Conservation (phyloP, 331 rosid genomes). For the Saraca asoca region DNA sequence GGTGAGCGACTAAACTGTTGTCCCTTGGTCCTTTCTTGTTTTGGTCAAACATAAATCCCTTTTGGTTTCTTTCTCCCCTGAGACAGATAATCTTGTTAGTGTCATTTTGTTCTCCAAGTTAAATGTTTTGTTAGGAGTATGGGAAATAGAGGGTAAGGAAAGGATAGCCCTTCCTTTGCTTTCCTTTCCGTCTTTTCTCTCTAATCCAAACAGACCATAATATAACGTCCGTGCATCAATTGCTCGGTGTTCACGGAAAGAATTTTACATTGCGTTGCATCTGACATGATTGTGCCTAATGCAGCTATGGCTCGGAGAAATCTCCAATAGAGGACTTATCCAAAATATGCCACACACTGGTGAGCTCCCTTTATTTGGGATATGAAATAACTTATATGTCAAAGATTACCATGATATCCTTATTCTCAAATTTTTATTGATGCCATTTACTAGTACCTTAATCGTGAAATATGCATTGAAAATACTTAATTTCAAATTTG, state of each 20-base stretch:
- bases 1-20: conserved; percentile 8
- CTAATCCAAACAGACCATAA: too few relatives aligned
- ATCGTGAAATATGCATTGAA: conserved; percentile 15
- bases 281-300: conserved; percentile 39
- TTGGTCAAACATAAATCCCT: neutral
- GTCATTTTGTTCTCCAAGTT: conserved; percentile 1
- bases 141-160: too few relatives aligned
- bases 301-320: conserved; percentile 85
- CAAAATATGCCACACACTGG: conserved; percentile 76
- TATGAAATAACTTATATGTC: conserved; percentile 17
- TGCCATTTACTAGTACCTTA: conserved; percentile 18
- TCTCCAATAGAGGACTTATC: conserved; percentile 82
- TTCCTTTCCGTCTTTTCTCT: too few relatives aligned
- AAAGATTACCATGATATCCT: conserved; percentile 19
- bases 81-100: conserved; percentile 23
- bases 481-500: conserved; percentile 16
- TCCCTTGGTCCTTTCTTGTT: conserved; percentile 12
- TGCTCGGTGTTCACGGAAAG: conserved; percentile 11
- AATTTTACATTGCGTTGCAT: conserved; percentile 20
- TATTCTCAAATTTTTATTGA: conserved; percentile 8
- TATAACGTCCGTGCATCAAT: neutral
- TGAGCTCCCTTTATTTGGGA: conserved; percentile 43
- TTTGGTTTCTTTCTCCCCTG: conserved; percentile 8
- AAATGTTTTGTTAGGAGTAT: neutral
- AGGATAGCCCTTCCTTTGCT: too few relatives aligned